Percentiles rank a stretch among this genome's conserved stretches.
These are phyloP conservation scores for Herpotrichia juniperi DNA, from an alignment of 2,329 filamentous ascomycete genomes.

Conservation along the genomic window DNA sequence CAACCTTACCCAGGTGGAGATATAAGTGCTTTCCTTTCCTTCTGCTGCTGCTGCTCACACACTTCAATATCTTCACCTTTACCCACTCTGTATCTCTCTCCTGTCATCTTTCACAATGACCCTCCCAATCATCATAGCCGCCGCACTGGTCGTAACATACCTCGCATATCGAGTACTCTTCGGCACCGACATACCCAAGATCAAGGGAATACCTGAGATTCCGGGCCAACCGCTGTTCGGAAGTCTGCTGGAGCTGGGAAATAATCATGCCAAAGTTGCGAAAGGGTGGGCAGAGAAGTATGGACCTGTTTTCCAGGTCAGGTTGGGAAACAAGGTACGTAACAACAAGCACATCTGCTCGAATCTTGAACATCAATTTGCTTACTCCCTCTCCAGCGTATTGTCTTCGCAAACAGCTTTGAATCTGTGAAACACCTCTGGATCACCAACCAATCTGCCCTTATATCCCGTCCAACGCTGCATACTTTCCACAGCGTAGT, in stretches of 20 bases:
- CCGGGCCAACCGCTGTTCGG: constrained; percentile 56
- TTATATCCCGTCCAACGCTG: constrained; percentile 78
- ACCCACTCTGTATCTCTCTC: not conserved
- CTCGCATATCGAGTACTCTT: constrained; percentile 51
- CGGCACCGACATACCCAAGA: constrained; percentile 55
- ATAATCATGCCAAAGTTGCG: constrained; percentile 54
- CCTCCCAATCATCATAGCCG: constrained; percentile 49
- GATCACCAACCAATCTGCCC: constrained; percentile 77
- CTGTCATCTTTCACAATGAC: constrained; percentile 33
- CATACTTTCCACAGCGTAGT: constrained; percentile 84
- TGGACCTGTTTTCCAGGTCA: constrained; percentile 57
- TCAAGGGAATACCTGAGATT: constrained; percentile 55
- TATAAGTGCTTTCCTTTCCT: not conserved
- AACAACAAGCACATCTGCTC: not conserved
- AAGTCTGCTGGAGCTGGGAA: constrained; percentile 53
- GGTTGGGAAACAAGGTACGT: constrained; percentile 68
- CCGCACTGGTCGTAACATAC: constrained; percentile 48
- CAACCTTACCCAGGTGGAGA: not conserved
- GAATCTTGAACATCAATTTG: not conserved
- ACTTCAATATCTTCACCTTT: not conserved
- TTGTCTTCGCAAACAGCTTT: constrained; percentile 80
- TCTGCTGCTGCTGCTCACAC: not conserved
- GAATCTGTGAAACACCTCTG: constrained; percentile 75
- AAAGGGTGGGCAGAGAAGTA: constrained; percentile 55
- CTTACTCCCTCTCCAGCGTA: constrained; percentile 55